Percentiles rank a stretch among this genome's conserved stretches.
Conservation (phyloP, 1,284 basidiomycete species). For the Sporisorium scitamineum region DNA sequence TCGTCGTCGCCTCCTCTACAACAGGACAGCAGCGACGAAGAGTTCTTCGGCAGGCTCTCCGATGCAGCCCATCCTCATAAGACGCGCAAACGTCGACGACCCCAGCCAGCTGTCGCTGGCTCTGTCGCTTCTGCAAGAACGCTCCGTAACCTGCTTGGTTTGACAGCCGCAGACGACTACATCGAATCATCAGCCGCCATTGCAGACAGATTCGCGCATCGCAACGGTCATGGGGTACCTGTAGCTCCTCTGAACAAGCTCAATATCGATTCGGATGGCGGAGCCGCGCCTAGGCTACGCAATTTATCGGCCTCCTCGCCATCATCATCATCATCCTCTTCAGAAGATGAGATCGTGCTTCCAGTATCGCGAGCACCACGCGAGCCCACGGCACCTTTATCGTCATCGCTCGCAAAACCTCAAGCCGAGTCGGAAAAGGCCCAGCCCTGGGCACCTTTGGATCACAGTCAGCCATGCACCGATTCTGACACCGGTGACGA, state of each 20-base stretch:
- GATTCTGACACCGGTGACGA: slow-evolving; percentile 25
- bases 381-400: not conserved
- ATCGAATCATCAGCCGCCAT: slow-evolving; percentile 23
- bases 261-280: not conserved
- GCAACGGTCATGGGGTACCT: too few relatives aligned
- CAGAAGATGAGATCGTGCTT: slow-evolving; percentile 31
- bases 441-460: not conserved
- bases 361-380: slow-evolving; percentile 12
- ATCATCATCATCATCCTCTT: slow-evolving; percentile 6
- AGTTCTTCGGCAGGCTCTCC: not conserved
- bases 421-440: not conserved
- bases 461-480: not conserved
- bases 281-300: not conserved
- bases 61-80: not conserved
- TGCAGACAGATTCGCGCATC: not conserved
- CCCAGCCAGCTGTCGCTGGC: not conserved
- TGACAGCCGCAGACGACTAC: slow-evolving; percentile 38
- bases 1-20: slow-evolving; percentile 2
- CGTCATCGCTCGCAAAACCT: not conserved
- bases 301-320: not conserved
- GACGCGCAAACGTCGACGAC: slow-evolving; percentile 18
- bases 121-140: not conserved
- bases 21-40: slow-evolving; percentile 22
- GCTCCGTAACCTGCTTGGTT: slow-evolving; percentile 33
- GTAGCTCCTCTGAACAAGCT: not conserved